These are phyloP conservation scores for Erucastrum elatum DNA, from an alignment of 345 rosid genomes.

Conservation along the genomic window DNA sequence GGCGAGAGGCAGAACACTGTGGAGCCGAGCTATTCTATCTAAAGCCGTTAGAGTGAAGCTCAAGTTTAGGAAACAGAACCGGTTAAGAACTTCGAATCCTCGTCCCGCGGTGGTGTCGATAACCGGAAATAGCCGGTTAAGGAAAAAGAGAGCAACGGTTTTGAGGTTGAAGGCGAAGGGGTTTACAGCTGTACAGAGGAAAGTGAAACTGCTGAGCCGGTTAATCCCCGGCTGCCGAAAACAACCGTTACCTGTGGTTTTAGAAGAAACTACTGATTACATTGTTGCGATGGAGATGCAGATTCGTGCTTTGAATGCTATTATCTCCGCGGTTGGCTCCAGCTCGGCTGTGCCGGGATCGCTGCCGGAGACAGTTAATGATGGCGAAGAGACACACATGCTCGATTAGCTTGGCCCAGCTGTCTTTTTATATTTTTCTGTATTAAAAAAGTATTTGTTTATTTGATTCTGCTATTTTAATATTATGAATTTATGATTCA, in stretches of 20 bases:
- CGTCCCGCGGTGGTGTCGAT: slow-evolving; percentile 12
- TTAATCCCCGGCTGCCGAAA: slow-evolving; percentile 96
- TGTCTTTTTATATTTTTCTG: slow-evolving; percentile 1
- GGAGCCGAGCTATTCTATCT: slow-evolving; percentile 93
- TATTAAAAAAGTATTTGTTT: not conserved
- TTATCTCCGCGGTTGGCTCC: slow-evolving; percentile 45
- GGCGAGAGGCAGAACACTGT: slow-evolving; percentile 76
- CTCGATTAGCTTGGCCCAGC: slow-evolving; percentile 28
- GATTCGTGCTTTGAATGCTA: slow-evolving; percentile 72
- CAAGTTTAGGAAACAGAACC: slow-evolving; percentile 66
- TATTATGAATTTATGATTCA: not conserved
- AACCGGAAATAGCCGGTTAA: slow-evolving; percentile 47
- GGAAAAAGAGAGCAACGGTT: slow-evolving; percentile 65
- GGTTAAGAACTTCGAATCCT: slow-evolving; percentile 39
- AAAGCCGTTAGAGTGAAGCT: slow-evolving; percentile 53
- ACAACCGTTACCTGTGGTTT: slow-evolving; percentile 74
- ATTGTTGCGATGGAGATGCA: slow-evolving; percentile 97
- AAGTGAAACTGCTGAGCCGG: slow-evolving; percentile 70
- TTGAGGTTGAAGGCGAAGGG: slow-evolving; percentile 59
- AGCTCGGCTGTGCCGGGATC: not conserved
- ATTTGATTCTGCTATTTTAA: not conserved
- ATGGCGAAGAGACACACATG: slow-evolving; percentile 20
- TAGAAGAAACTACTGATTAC: slow-evolving; percentile 91
- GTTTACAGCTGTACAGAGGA: slow-evolving; percentile 71
- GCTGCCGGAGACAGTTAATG: slow-evolving; percentile 3